Evolutionary conservation across 805 yeast genomes (phyloP).

Genomic region (Dipodascopsis uninucleata): DNA sequence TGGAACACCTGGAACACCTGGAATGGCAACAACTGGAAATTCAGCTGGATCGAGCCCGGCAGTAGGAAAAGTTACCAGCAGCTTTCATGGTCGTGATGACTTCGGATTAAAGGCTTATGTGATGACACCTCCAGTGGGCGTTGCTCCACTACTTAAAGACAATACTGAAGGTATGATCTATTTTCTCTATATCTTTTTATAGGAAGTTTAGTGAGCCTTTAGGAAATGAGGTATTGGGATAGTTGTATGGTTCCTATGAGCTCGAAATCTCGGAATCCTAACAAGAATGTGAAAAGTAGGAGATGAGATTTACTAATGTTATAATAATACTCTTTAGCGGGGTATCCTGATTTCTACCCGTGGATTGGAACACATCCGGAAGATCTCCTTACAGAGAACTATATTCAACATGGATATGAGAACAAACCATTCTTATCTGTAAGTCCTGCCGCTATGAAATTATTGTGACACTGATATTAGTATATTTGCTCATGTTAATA

Average conservation of each 20-base stretch:
- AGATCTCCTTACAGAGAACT: constrained; percentile 49
- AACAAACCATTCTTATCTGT: constrained; percentile 40
- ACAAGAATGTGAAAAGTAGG: too few species aligned
- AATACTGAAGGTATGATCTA: constrained; percentile 9
- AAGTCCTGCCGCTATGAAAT: background rate
- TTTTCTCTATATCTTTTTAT: background rate
- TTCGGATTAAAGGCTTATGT: constrained; percentile 13
- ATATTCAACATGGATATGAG: constrained; percentile 66
- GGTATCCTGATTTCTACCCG: constrained; percentile 67
- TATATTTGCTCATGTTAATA: background rate
- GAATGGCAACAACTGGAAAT: constrained; percentile 20
- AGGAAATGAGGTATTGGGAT: too few species aligned
- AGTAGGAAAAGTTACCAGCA: background rate
- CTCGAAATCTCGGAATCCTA: too few species aligned
- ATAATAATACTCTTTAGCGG: constrained; percentile 9
- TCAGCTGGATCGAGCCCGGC: constrained; percentile 16
- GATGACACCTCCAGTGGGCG: constrained; percentile 23
- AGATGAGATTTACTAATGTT: too few species aligned
- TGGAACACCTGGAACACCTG: too few species aligned
- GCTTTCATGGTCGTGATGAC: constrained; percentile 16
- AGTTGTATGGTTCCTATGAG: too few species aligned
- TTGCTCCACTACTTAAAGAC: constrained; percentile 18
- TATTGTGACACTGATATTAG: too few species aligned
- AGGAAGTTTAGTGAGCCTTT: too few species aligned
- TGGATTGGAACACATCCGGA: constrained; percentile 63